These are phyloP conservation scores for Gossypium davidsonii DNA, from an alignment of 441 rosid genomes.

Conservation along the genomic window DNA sequence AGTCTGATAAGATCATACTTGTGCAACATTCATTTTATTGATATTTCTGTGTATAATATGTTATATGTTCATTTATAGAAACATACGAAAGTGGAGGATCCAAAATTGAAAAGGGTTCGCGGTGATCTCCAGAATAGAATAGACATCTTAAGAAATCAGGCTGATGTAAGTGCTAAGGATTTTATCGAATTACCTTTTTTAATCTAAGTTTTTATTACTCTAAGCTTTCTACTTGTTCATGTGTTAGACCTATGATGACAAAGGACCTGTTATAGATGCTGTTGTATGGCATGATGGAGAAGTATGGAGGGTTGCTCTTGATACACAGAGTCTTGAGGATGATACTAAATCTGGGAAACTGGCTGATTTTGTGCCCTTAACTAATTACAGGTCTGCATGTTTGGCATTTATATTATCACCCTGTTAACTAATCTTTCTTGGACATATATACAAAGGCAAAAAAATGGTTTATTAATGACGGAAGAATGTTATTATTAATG, in stretches of 20 bases:
- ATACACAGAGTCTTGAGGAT: conserved; percentile 82
- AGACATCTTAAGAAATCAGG: conserved; percentile 73
- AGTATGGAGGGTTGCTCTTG: conserved; percentile 90
- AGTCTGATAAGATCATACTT: background rate
- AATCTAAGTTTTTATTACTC: conserved; percentile 9
- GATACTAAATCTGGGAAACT: conserved; percentile 71
- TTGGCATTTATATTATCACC: background rate
- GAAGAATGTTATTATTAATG: background rate
- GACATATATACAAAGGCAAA: background rate
- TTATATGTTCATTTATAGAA: conserved; percentile 41
- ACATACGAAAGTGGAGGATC: conserved; percentile 63
- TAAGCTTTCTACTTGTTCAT: conserved; percentile 14
- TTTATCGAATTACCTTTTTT: conserved; percentile 18
- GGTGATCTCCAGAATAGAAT: conserved; percentile 84
- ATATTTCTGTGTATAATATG: conserved; percentile 3
- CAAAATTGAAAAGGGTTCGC: conserved; percentile 54
- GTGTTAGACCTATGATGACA: conserved; percentile 78
- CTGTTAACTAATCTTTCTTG: conserved; percentile 1
- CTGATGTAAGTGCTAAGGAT: conserved; percentile 53
- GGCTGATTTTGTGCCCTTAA: conserved; percentile 66
- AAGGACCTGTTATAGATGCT: conserved; percentile 89
- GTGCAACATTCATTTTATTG: background rate
- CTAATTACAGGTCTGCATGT: conserved; percentile 62
- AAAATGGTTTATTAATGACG: background rate
- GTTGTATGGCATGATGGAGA: conserved; percentile 98